These are phyloP conservation scores for Lactarius psammicola DNA, from an alignment of 768 basidiomycete species.

Conservation along the genomic window DNA sequence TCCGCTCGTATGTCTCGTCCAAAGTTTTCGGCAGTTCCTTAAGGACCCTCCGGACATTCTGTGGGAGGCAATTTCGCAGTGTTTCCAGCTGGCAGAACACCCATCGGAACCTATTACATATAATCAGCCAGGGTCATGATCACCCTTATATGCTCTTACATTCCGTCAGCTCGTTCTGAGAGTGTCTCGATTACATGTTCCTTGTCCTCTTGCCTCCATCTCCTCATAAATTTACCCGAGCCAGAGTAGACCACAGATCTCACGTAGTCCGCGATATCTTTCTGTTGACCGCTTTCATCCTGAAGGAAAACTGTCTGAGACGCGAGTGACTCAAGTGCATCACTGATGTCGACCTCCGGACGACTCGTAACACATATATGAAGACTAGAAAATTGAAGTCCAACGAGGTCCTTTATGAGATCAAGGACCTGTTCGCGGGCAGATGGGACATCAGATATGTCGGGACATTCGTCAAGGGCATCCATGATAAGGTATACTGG, in stretches of 20 bases:
- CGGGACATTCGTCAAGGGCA: slow-evolving; percentile 1
- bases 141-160: background rate
- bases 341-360: background rate
- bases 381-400: background rate
- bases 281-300: background rate
- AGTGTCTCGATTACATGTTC: background rate
- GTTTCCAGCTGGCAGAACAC: background rate
- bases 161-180: background rate
- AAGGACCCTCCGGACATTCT: background rate
- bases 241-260: background rate
- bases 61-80: background rate
- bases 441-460: background rate
- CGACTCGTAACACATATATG: background rate
- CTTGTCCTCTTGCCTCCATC: background rate
- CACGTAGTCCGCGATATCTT: background rate
- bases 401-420: background rate
- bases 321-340: background rate
- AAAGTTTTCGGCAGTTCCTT: background rate
- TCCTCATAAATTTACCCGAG: background rate
- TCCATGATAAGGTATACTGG: background rate
- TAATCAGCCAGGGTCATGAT: background rate
- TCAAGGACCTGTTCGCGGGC: background rate
- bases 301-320: background rate
- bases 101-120: background rate
- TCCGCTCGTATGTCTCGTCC: background rate